Conservation (phyloP, 345 rosid genomes). For the Combretum micranthum region DNA sequence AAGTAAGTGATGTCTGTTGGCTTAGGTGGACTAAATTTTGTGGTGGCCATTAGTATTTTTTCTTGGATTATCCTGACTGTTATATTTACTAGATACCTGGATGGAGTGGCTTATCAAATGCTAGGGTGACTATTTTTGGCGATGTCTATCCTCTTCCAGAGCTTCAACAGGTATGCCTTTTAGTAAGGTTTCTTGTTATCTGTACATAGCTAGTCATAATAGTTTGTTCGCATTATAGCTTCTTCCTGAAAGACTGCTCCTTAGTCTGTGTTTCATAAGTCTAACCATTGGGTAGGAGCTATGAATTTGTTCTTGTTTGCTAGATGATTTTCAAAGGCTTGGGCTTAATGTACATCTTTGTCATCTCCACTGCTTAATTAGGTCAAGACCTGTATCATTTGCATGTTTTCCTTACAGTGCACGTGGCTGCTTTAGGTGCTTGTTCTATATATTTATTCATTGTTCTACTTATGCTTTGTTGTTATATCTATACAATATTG, state of each 20-base stretch:
- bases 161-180: constrained; percentile 58
- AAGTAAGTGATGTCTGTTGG: constrained; percentile 37
- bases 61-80: constrained; percentile 7
- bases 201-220: neutral
- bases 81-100: constrained; percentile 76
- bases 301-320: neutral
- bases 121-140: constrained; percentile 93
- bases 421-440: neutral
- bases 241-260: too few species aligned
- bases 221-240: neutral
- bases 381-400: too few species aligned
- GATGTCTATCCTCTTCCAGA: constrained; percentile 88
- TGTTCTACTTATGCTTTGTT: neutral
- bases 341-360: too few species aligned
- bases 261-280: too few species aligned
- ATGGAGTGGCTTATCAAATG: constrained; percentile 98
- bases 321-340: neutral
- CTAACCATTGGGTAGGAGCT: too few species aligned
- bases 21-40: neutral
- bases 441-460: neutral
- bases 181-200: neutral
- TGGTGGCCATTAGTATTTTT: constrained; percentile 1
- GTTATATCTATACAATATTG: constrained; percentile 2
- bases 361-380: too few species aligned
- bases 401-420: too few species aligned